Evolutionary conservation across 805 yeast genomes (phyloP).

Genomic region (Zygosaccharomyces pseudorouxii): DNA sequence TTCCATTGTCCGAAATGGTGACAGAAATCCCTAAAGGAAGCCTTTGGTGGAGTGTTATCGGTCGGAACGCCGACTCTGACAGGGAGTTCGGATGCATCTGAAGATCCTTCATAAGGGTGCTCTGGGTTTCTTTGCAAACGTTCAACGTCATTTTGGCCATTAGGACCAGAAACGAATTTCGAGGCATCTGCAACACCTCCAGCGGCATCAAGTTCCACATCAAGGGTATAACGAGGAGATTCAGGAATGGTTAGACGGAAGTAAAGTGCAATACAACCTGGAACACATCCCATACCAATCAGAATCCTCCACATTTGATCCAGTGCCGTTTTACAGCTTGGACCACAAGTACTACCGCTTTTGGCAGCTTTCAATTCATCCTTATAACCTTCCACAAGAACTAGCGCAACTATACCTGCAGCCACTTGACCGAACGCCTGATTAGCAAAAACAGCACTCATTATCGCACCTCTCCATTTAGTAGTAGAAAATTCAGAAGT

Average conservation of each 20-base stretch:
- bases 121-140: conserved; percentile 44
- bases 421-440: conserved; percentile 95
- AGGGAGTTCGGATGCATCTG: neutral
- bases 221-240: conserved; percentile 87
- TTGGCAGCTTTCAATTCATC: conserved; percentile 50
- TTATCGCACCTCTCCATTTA: conserved; percentile 96
- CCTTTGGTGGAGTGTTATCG: conserved; percentile 60
- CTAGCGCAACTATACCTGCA: conserved; percentile 79
- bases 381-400: conserved; percentile 75
- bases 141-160: conserved; percentile 45
- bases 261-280: conserved; percentile 79
- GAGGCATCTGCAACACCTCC: conserved; percentile 54
- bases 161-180: conserved; percentile 46
- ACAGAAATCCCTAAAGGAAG: conserved; percentile 69
- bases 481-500: conserved; percentile 91
- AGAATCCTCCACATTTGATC: conserved; percentile 95
- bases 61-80: conserved; percentile 1
- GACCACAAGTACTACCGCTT: conserved; percentile 56
- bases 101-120: neutral
- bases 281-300: conserved; percentile 86
- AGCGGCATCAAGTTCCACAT: conserved; percentile 56
- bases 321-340: conserved; percentile 66
- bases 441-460: conserved; percentile 94
- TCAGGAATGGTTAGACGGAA: conserved; percentile 92
- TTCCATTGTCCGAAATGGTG: conserved; percentile 80